A percentile compares a stretch with the other conserved stretches of the same genome.
Conservation (phyloP, 2,329 filamentous ascomycete genomes). For the Pseudovirgaria hyperparasitica region DNA sequence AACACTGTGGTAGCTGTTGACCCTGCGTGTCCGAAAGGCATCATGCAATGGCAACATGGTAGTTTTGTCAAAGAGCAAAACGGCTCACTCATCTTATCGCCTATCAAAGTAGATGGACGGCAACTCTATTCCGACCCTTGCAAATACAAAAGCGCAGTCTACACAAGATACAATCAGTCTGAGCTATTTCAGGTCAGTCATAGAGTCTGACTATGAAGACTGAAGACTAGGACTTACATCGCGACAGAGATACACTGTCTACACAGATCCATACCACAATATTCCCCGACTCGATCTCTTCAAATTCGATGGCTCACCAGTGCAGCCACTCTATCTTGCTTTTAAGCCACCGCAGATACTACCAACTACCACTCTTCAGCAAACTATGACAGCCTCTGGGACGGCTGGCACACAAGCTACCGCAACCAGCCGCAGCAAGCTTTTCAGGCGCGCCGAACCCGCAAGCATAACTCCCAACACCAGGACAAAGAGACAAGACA, state of each 20-base stretch:
- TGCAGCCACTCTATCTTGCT: conserved; percentile 56
- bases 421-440: conserved; percentile 23
- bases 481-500: no score
- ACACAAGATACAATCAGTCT: conserved; percentile 54
- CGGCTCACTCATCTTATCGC: conserved; percentile 45
- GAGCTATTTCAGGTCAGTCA: conserved; percentile 46
- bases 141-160: conserved; percentile 38
- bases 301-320: conserved; percentile 48
- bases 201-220: neutral
- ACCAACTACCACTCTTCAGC: conserved; percentile 53
- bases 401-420: conserved; percentile 21
- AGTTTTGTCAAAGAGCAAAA: conserved; percentile 43
- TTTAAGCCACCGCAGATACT: conserved; percentile 55
- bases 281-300: conserved; percentile 52
- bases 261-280: conserved; percentile 48
- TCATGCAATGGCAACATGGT: conserved; percentile 66
- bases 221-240: conserved; percentile 3
- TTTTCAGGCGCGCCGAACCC: neutral
- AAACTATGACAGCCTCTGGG: conserved; percentile 27
- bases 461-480: no score
- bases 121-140: conserved; percentile 56
- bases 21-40: conserved; percentile 48
- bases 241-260: conserved; percentile 30
- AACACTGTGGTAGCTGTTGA: conserved; percentile 34
- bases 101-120: conserved; percentile 53